These are phyloP conservation scores for Neurospora sp. DNA, from an alignment of 495 filamentous ascomycete genomes.

Conservation along the genomic window DNA sequence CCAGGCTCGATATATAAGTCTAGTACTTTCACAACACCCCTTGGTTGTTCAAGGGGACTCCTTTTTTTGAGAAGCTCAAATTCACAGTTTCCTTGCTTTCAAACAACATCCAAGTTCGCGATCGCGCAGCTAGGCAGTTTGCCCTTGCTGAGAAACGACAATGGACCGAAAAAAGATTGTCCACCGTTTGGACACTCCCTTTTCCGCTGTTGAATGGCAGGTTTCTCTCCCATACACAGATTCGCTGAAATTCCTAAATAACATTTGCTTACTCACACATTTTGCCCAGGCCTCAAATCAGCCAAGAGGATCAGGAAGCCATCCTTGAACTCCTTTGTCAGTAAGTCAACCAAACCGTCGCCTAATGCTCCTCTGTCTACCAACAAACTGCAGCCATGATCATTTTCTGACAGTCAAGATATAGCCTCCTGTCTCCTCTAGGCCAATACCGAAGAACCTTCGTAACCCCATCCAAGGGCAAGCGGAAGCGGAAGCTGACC, in stretches of 20 bases:
- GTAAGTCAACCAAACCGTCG: constrained; percentile 23
- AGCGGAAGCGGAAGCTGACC: constrained; percentile 30
- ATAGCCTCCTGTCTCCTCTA: constrained; percentile 47
- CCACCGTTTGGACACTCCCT: constrained; percentile 25
- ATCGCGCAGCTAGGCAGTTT: background rate
- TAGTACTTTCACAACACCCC: background rate
- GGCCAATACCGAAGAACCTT: constrained; percentile 42
- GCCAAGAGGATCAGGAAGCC: constrained; percentile 38
- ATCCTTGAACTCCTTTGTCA: constrained; percentile 46
- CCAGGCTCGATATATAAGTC: background rate
- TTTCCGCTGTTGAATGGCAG: constrained; percentile 18
- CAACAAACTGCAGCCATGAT: background rate
- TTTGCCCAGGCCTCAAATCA: constrained; percentile 36
- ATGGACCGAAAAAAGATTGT: constrained; percentile 23
- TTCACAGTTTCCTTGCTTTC: background rate
- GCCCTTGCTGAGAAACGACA: background rate
- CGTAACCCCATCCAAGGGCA: constrained; percentile 42
- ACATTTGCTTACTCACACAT: background rate
- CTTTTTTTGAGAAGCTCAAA: background rate
- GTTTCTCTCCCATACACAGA: background rate
- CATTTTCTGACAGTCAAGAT: background rate
- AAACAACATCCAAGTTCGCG: background rate
- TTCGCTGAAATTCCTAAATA: background rate
- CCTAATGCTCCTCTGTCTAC: background rate
- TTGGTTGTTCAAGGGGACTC: background rate